Conservation (phyloP, 2,329 filamentous ascomycete species). For the Xenoacremonium recifei region DNA sequence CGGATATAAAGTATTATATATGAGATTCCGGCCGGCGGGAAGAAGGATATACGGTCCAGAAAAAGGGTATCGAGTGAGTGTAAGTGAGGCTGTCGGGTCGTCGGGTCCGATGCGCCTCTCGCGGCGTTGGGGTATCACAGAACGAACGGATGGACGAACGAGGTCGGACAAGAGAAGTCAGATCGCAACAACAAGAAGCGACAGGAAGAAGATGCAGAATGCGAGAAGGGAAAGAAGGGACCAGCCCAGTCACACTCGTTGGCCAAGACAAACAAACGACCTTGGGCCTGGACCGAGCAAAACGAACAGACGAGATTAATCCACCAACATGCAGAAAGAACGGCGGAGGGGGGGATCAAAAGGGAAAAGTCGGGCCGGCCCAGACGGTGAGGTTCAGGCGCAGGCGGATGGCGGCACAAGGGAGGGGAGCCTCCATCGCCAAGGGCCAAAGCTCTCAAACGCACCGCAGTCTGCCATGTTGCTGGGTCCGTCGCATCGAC, state of each 20-base stretch:
- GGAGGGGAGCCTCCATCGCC: constrained; percentile 10
- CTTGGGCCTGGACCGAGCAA: not conserved
- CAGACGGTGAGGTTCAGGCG: not conserved
- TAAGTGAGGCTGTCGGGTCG: not conserved
- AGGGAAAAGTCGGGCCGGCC: constrained; percentile 14
- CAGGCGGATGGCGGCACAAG: constrained; percentile 11
- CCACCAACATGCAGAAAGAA: not conserved
- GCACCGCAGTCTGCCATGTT: not conserved
- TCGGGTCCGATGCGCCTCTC: too few relatives aligned
- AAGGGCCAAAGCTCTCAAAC: not conserved
- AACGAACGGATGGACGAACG: too few relatives aligned
- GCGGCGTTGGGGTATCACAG: too few relatives aligned
- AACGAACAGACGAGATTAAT: constrained; percentile 11
- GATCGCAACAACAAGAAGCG: too few relatives aligned
- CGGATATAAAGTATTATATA: constrained; percentile 6
- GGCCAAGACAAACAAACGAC: constrained; percentile 9
- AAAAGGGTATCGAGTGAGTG: not conserved
- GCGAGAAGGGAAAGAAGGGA: constrained; percentile 8
- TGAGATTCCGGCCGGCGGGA: constrained; percentile 18
- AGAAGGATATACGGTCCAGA: constrained; percentile 3
- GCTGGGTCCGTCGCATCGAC: constrained; percentile 12
- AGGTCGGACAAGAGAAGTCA: too few relatives aligned
- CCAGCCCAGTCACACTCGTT: constrained; percentile 23
- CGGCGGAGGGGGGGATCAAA: constrained; percentile 10
- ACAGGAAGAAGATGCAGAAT: not conserved